Evolutionary conservation across 2,329 filamentous ascomycete species (phyloP), one percentile per base, ranked within the genome.

Genomic region (Fusarium nelsonii): DNA sequence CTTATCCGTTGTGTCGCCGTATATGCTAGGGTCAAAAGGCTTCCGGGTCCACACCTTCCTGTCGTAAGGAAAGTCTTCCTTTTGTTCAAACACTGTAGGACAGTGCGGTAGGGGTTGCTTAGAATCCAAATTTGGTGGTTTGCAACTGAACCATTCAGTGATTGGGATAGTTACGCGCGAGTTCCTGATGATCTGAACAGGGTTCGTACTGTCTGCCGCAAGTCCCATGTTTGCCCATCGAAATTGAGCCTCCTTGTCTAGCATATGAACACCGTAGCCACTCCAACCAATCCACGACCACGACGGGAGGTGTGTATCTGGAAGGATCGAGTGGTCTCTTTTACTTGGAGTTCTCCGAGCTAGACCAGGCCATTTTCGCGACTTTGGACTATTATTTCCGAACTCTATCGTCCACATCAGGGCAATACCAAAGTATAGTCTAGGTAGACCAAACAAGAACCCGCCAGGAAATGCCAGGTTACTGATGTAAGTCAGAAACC

Each of bases 221-320:
- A 43, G 39, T 5, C 26, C 8, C 20, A 30, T 4, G 33, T 46
- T 41, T 5, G 33, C 33, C 40, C 52, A 39, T 20, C 11, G 6
- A 6, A 50, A 56, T 12, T 56, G 53, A 10, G 53, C 53, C 3
- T 56, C 53, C 6, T 11, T 33, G 2, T 50, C 28, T 2, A 56
- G 26, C 28, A 56, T 49, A 12, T 18, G 7, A 5, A 56, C 20
- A 10, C 44, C 18, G 9, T 28, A 37, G 0, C 53, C 53, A 12
- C 14, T 39, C 53, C 53, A 56, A 0, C 43, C 53, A 4, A 56
- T 30, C 53, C 53, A 56, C 1, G 53, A 50, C 53, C 53, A 56
- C 2, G 53, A 56, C 0, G 53, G 53, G 3, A 56, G 34, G 20
- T 56, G 26, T 2, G 53, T 56, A 2, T 33, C 12, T 11, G 53